A percentile compares a stretch with the other conserved stretches of the same genome.
These are phyloP conservation scores for Galeopsis tetrahit DNA, from an alignment of 257 asterid genomes.

Conservation along the genomic window DNA sequence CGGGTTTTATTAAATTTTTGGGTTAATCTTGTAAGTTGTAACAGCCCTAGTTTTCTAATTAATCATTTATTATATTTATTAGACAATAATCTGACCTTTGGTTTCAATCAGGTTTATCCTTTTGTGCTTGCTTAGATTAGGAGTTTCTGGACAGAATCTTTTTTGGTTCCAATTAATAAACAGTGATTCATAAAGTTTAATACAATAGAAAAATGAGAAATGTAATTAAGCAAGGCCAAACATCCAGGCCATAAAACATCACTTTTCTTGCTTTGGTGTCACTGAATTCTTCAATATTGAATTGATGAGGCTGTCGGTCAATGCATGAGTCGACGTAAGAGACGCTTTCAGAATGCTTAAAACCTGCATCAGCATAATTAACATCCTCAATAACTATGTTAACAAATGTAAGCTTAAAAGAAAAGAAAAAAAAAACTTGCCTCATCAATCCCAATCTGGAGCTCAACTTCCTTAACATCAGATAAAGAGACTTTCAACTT, in stretches of 20 bases:
- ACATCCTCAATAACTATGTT: neutral
- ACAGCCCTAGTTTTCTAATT: too few species aligned
- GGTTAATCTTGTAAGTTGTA: too few species aligned
- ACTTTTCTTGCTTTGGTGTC: conserved; percentile 10
- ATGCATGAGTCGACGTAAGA: conserved; percentile 31
- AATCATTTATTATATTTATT: too few species aligned
- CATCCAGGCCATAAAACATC: neutral
- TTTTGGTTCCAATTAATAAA: too few species aligned
- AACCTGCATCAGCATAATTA: conserved; percentile 24
- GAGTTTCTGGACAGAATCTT: too few species aligned
- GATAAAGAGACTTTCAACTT: conserved; percentile 8
- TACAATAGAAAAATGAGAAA: neutral
- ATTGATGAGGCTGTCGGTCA: conserved; percentile 25
- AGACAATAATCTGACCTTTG: too few species aligned
- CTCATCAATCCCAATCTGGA: conserved; percentile 34
- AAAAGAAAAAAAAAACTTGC: neutral
- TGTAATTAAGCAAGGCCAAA: neutral
- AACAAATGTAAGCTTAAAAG: neutral
- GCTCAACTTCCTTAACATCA: conserved; percentile 32
- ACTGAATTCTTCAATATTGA: conserved; percentile 9
- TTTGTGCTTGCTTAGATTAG: too few species aligned
- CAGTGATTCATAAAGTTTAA: too few species aligned
- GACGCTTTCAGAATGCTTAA: conserved; percentile 34
- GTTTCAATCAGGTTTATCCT: too few species aligned
- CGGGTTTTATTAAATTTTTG: too few species aligned